phyloP scores from a whole-genome alignment of 1,139 yeast species.

The Hansenula sp. region DNA sequence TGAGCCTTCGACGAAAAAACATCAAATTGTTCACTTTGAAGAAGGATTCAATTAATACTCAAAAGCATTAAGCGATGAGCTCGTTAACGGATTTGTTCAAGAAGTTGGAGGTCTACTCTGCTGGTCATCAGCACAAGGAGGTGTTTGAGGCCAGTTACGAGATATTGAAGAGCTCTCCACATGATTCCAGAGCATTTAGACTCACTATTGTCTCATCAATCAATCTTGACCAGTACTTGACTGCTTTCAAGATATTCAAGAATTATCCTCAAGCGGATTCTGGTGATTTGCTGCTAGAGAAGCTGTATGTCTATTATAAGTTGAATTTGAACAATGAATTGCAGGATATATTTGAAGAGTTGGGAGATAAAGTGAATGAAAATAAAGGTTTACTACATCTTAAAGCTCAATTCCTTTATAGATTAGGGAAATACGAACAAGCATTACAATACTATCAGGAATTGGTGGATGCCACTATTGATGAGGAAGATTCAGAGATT shows the following conservation, averaged over 20 bases:
- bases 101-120: constrained; percentile 41
- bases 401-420: constrained; percentile 79
- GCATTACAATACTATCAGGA: constrained; percentile 54
- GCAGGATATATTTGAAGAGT: constrained; percentile 33
- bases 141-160: constrained; percentile 40
- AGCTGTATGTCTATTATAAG: constrained; percentile 69
- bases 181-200: constrained; percentile 50
- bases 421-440: constrained; percentile 51
- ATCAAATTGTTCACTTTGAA: no score
- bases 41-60: no score
- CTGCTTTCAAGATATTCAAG: constrained; percentile 46
- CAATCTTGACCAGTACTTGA: constrained; percentile 62
- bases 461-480: constrained; percentile 31
- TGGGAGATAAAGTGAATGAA: constrained; percentile 25
- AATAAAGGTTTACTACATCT: constrained; percentile 62
- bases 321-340: constrained; percentile 43
- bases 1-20: background rate
- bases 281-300: constrained; percentile 45
- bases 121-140: constrained; percentile 41
- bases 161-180: constrained; percentile 36
- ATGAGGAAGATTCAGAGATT: constrained; percentile 27
- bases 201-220: constrained; percentile 67
- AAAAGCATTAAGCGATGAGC: constrained; percentile 10
- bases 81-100: constrained; percentile 37
- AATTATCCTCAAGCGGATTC: constrained; percentile 34